Conservation (phyloP, 2,329 filamentous ascomycete species). For the Hymenoscyphus albidus region DNA sequence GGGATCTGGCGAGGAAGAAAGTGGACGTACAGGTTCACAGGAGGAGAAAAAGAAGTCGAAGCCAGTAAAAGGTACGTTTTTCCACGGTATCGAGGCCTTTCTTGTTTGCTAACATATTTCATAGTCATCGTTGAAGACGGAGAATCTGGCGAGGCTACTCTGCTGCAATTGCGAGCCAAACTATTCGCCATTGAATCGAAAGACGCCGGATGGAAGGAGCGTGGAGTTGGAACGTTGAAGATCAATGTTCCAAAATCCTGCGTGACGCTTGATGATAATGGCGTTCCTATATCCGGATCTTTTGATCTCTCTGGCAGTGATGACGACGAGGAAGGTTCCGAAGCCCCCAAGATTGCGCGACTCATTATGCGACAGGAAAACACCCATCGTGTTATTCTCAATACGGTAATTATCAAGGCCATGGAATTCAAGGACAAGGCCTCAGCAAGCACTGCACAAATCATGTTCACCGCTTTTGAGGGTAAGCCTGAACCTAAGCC, state of each 20-base stretch:
- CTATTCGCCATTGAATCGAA: constrained; percentile 70
- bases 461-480: constrained; percentile 61
- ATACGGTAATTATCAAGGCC: constrained; percentile 73
- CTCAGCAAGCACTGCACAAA: constrained; percentile 51
- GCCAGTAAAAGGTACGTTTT: constrained; percentile 63
- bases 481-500: constrained; percentile 51
- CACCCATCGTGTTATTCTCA: constrained; percentile 80
- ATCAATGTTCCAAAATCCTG: constrained; percentile 67
- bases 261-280: constrained; percentile 51
- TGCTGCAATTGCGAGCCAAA: constrained; percentile 75
- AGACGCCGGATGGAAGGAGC: constrained; percentile 76
- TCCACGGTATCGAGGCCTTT: background rate
- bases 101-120: constrained; percentile 21
- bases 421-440: constrained; percentile 78
- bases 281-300: constrained; percentile 38
- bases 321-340: constrained; percentile 35
- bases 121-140: constrained; percentile 74
- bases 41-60: constrained; percentile 60
- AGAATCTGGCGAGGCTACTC: constrained; percentile 75
- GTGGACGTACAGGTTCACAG: constrained; percentile 46
- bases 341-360: constrained; percentile 51
- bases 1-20: constrained; percentile 43
- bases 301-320: constrained; percentile 55
- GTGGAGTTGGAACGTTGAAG: constrained; percentile 78
- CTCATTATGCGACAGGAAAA: constrained; percentile 91